Conservation (phyloP, 352 stramenopile genomes). For the Phytophthora citrophthora region DNA sequence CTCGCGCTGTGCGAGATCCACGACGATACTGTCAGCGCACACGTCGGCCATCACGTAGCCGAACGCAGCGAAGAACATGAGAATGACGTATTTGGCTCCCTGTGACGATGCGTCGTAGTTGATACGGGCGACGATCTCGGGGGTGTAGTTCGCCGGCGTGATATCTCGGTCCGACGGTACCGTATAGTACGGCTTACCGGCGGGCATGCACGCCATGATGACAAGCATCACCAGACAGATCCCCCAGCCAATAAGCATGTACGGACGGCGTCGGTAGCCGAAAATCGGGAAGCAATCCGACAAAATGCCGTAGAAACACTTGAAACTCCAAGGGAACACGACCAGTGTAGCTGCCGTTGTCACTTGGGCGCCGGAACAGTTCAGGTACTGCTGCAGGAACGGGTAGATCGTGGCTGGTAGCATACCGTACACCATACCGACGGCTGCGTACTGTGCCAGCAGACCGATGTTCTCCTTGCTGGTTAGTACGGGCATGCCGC, state of each 20-base stretch:
- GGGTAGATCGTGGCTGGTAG: conserved; percentile 45
- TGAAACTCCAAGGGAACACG: conserved; percentile 40
- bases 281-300: conserved; percentile 35
- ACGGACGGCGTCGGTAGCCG: conserved; percentile 63
- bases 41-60: conserved; percentile 44
- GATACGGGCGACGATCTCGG: conserved; percentile 35
- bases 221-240: conserved; percentile 55
- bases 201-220: conserved; percentile 49
- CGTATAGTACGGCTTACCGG: conserved; percentile 64
- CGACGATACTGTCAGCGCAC: conserved; percentile 55
- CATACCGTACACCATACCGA: conserved; percentile 57
- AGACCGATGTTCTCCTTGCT: conserved; percentile 52
- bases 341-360: conserved; percentile 32
- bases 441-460: conserved; percentile 52
- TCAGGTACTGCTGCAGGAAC: conserved; percentile 43
- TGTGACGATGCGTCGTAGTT: conserved; percentile 43
- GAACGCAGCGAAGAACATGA: conserved; percentile 62
- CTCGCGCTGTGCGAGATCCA: conserved; percentile 67
- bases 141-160: conserved; percentile 29
- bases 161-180: conserved; percentile 35
- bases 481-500: conserved; percentile 41
- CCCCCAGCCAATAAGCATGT: conserved; percentile 62
- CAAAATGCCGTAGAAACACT: conserved; percentile 37
- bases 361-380: conserved; percentile 30
- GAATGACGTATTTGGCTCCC: conserved; percentile 53